Percentiles rank a stretch among this genome's conserved stretches.
Conservation (phyloP, 2,329 filamentous ascomycete genomes). For the Westerdykella sp. region DNA sequence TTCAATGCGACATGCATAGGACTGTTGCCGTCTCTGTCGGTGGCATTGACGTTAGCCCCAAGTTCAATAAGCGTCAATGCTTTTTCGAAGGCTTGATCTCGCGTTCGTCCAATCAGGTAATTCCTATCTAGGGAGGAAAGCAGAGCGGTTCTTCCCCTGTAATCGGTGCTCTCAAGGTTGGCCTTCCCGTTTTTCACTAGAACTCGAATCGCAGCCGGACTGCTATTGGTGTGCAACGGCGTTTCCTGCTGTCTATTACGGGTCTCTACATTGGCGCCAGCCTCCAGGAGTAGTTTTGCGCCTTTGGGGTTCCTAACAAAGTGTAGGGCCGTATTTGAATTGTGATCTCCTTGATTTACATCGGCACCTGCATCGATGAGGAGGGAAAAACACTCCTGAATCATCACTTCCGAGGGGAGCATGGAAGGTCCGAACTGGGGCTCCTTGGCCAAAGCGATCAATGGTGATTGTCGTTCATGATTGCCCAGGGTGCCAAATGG, state of each 20-base stretch:
- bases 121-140: too few relatives aligned
- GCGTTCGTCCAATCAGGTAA: neutral
- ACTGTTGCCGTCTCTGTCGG: slow-evolving; percentile 2
- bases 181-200: too few relatives aligned
- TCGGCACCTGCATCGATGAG: slow-evolving; percentile 5
- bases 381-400: neutral
- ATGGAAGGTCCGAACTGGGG: too few relatives aligned
- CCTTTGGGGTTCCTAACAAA: slow-evolving; percentile 1
- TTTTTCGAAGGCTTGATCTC: neutral
- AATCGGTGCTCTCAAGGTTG: too few relatives aligned
- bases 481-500: too few relatives aligned
- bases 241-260: too few relatives aligned
- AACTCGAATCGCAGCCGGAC: too few relatives aligned
- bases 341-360: slow-evolving; percentile 1
- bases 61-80: neutral
- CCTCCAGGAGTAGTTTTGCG: slow-evolving; percentile 5
- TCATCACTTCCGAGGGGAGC: neutral
- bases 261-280: slow-evolving; percentile 4
- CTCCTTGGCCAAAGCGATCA: too few relatives aligned
- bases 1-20: slow-evolving; percentile 1
- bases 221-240: too few relatives aligned
- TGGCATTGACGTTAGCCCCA: slow-evolving; percentile 2
- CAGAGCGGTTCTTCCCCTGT: too few relatives aligned
- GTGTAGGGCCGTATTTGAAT: slow-evolving; percentile 4
- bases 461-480: neutral